Evolutionary conservation across 2,329 filamentous ascomycete species (phyloP).

Genomic region (Thielaviopsis punctulata): DNA sequence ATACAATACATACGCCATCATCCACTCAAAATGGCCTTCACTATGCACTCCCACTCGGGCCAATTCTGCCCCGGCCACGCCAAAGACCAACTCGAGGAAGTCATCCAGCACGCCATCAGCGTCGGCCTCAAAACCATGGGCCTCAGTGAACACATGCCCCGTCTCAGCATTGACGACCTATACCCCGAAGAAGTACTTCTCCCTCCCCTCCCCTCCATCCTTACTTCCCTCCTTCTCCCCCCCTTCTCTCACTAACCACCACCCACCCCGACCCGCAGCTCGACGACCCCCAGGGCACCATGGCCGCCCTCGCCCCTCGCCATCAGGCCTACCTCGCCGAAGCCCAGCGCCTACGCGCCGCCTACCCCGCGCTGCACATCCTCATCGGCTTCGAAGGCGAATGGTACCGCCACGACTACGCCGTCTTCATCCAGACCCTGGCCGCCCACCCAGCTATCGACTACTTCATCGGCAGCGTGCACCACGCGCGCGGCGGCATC

Average conservation of each 20-base stretch:
- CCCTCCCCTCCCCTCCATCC: not conserved
- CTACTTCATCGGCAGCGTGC: constrained; percentile 83
- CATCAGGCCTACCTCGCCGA: constrained; percentile 61
- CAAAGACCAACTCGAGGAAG: constrained; percentile 64
- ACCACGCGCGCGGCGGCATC: constrained; percentile 67
- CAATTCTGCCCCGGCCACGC: constrained; percentile 92
- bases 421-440: constrained; percentile 38
- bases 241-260: not conserved
- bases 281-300: constrained; percentile 29
- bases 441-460: constrained; percentile 52
- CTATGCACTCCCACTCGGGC: constrained; percentile 94
- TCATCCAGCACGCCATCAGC: constrained; percentile 62
- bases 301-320: constrained; percentile 32
- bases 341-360: constrained; percentile 51
- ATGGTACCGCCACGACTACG: constrained; percentile 61
- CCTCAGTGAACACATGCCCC: constrained; percentile 90
- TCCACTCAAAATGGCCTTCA: constrained; percentile 62
- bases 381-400: constrained; percentile 86
- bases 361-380: constrained; percentile 58
- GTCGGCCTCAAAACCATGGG: constrained; percentile 70
- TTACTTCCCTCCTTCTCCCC: too few species aligned
- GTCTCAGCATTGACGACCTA: constrained; percentile 53
- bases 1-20: not conserved
- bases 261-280: constrained; percentile 21
- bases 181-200: constrained; percentile 71